Base-by-base conservation (phyloP, 331 rosid species). In the Quercus tomentella region DNA sequence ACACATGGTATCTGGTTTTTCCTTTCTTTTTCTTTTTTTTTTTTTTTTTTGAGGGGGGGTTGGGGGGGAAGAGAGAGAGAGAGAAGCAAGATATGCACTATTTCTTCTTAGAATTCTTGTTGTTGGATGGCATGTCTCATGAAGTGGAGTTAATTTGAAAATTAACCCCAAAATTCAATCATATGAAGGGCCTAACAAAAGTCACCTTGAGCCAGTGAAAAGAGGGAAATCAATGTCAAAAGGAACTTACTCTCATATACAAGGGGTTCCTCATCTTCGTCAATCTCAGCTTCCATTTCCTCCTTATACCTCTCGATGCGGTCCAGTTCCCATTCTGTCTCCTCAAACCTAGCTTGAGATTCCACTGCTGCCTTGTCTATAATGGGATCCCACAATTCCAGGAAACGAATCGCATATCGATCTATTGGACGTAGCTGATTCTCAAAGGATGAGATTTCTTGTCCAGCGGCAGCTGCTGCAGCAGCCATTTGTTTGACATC, bases 281-380 rank as follows among this genome's bases (percentile, higher is more conserved):
- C 99, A 86, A 96, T 89, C 86, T 96, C 99, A n/a, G 98, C 98
- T 88, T 96, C 99, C 99, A 96, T 91, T 85, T 96, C 99, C 70
- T 96, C 99, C 92, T 93, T 96, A 85, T 90, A 96, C 89, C 82
- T 91, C 88, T 96, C 99, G 76, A 96, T 89, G 78, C 94, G 97
- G 56, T 96, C 99, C 86, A 96, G 79, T 82, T 96, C 99, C 99
- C 99, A 96, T 80, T 96, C 98, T 21, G 90, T 88, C 84, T 96
- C 99, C 89, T 96, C 97, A 87, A 91, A 88, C 77, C 94, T 84
- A 72, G 78, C 98, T 90, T 91, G 97, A 81, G 96, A 90, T 79
- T 91, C 97, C 86, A 87, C 85, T 35, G 93, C 91, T 35, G 94
- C 86, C 86, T 96, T 96, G 85, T 93, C 96, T 76, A 90, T 87